Percentiles rank a stretch among this genome's conserved stretches.
Conservation (phyloP, 1,284 basidiomycete genomes). For the Phenoliferia sp. region DNA sequence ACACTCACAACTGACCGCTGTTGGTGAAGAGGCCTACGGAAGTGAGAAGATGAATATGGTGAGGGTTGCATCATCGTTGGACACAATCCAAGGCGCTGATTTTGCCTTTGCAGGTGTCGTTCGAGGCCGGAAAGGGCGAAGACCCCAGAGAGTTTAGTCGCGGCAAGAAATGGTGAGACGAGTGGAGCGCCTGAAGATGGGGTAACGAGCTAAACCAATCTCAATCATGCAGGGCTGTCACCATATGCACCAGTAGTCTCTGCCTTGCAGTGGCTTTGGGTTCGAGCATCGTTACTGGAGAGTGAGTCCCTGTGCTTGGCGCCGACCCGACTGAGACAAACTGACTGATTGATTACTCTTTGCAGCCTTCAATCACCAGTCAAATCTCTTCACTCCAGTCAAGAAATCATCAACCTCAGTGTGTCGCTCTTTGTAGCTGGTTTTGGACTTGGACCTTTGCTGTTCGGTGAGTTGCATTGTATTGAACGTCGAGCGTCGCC, state of each 20-base stretch:
- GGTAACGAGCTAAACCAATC: neutral
- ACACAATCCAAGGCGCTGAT: too few relatives aligned
- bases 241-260: slow-evolving; percentile 35
- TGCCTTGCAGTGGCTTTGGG: slow-evolving; percentile 49
- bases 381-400: neutral
- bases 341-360: neutral
- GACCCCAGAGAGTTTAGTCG: slow-evolving; percentile 64
- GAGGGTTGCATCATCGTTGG: too few relatives aligned
- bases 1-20: slow-evolving; percentile 47
- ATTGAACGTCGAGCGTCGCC: too few relatives aligned
- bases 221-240: slow-evolving; percentile 30
- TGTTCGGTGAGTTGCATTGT: too few relatives aligned
- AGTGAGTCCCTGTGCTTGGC: slow-evolving; percentile 57
- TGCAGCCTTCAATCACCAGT: neutral
- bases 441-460: slow-evolving; percentile 63
- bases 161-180: slow-evolving; percentile 51
- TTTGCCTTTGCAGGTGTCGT: too few relatives aligned
- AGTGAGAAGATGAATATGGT: slow-evolving; percentile 12
- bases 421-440: slow-evolving; percentile 67
- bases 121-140: slow-evolving; percentile 46
- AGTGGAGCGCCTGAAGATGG: neutral
- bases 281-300: slow-evolving; percentile 77
- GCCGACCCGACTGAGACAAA: slow-evolving; percentile 47
- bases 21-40: neutral
- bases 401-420: slow-evolving; percentile 55